Evolutionary conservation across 257 asterid genomes (phyloP).

Genomic region (Eustoma russellianum): DNA sequence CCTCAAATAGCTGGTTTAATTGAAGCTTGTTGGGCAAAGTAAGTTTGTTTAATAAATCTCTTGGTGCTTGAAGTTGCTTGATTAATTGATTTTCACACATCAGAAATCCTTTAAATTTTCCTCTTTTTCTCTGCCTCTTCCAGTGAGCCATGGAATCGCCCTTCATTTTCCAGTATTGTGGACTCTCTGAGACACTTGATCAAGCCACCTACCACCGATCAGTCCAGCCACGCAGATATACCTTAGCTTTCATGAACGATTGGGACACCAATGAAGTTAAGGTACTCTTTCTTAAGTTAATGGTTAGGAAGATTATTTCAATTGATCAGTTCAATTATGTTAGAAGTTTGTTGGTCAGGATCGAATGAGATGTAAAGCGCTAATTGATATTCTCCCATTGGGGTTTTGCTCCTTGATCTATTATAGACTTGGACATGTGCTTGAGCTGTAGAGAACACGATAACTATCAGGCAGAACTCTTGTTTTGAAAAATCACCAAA

Average conservation of each 20-base stretch:
- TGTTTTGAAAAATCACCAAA: background rate
- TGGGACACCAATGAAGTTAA: constrained; percentile 2
- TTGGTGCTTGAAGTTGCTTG: background rate
- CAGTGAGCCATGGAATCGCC: constrained; percentile 94
- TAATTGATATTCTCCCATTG: background rate
- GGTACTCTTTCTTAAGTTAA: background rate
- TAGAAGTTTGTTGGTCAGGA: too few relatives aligned
- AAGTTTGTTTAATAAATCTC: constrained; percentile 23
- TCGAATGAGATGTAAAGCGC: too few relatives aligned
- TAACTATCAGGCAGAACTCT: too few relatives aligned
- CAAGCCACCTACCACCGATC: constrained; percentile 38
- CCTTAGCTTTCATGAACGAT: constrained; percentile 28
- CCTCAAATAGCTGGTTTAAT: constrained; percentile 70
- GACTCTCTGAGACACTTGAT: constrained; percentile 61
- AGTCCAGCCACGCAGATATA: constrained; percentile 39
- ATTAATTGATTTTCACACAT: background rate
- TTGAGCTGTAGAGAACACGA: background rate
- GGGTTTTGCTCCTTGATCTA: background rate
- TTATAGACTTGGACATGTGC: background rate
- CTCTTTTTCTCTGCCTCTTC: constrained; percentile 22
- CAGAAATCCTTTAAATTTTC: too few relatives aligned
- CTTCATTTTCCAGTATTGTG: constrained; percentile 77
- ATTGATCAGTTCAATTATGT: constrained; percentile 3
- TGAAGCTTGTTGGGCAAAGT: constrained; percentile 88
- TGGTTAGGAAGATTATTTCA: constrained; percentile 1